Percentiles rank a stretch among this genome's conserved stretches.
Conservation (phyloP, 1,139 yeast species). For the Lodderomyces theae region DNA sequence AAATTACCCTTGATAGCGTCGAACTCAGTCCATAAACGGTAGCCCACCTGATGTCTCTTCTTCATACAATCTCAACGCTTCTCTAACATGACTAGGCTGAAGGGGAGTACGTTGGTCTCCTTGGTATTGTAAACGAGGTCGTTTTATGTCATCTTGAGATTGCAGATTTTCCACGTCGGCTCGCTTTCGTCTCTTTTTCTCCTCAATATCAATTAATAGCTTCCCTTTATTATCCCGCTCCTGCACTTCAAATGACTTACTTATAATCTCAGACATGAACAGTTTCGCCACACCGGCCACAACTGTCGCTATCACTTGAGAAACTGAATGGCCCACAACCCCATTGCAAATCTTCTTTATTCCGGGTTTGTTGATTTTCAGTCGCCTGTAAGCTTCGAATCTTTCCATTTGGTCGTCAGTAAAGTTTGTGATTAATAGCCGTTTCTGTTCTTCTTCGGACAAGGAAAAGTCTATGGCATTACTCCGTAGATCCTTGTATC, state of each 20-base stretch:
- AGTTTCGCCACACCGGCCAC: constrained; percentile 87
- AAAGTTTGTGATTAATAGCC: constrained; percentile 68
- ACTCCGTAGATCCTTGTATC: constrained; percentile 28
- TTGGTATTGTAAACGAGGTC: constrained; percentile 28
- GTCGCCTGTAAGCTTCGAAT: constrained; percentile 83
- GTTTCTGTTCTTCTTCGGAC: constrained; percentile 52
- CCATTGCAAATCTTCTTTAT: constrained; percentile 80
- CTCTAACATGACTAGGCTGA: constrained; percentile 80
- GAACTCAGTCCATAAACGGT: neutral
- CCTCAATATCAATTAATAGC: constrained; percentile 36
- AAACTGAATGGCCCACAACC: constrained; percentile 78
- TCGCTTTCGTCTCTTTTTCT: constrained; percentile 33
- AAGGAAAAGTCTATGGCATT: constrained; percentile 23
- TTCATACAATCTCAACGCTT: constrained; percentile 65
- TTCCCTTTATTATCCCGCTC: constrained; percentile 50
- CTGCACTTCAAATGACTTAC: constrained; percentile 71
- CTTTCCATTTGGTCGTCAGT: constrained; percentile 83
- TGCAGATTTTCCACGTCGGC: constrained; percentile 19
- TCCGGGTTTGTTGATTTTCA: constrained; percentile 74
- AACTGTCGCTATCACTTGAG: constrained; percentile 77
- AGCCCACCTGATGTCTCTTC: neutral
- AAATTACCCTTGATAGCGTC: too few relatives aligned
- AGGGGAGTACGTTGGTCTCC: constrained; percentile 60
- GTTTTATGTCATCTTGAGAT: constrained; percentile 15
- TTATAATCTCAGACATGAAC: constrained; percentile 83